A percentile compares a stretch with the other conserved stretches of the same genome.
These are phyloP conservation scores for Paramecium sonneborni DNA, from an alignment of 73 alveolate species.

Conservation along the genomic window DNA sequence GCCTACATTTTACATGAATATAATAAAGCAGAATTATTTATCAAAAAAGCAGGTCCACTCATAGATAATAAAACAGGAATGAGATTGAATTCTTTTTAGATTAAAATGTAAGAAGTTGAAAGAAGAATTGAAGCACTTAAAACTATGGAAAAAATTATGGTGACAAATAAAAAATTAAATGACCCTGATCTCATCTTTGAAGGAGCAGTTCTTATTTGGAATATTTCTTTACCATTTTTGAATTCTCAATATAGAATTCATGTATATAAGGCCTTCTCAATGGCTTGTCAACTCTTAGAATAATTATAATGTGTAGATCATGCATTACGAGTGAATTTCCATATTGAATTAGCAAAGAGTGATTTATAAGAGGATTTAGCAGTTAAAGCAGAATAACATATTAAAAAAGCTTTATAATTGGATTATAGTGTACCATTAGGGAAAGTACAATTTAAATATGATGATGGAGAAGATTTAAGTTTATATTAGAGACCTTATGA, in stretches of 20 bases:
- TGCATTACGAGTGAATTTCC: constrained; percentile 92
- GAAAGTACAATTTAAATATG: constrained; percentile 73
- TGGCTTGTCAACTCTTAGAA: constrained; percentile 94
- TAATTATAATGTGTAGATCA: constrained; percentile 90
- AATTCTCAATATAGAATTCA: constrained; percentile 88
- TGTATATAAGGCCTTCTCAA: constrained; percentile 94
- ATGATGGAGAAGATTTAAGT: constrained; percentile 84
- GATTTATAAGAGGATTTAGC: constrained; percentile 95
- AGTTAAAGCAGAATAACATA: constrained; percentile 92
- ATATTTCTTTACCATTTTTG: constrained; percentile 94
- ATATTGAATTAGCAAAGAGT: constrained; percentile 96
- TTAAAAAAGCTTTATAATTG: constrained; percentile 91
- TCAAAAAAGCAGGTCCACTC: constrained; percentile 77
- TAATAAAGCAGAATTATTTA: constrained; percentile 83
- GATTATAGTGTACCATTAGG: constrained; percentile 92
- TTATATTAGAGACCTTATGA: constrained; percentile 87
- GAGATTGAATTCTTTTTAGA: constrained; percentile 80
- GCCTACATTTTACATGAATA: constrained; percentile 88
- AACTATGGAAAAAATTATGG: constrained; percentile 94
- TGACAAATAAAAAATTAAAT: constrained; percentile 91
- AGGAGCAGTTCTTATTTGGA: constrained; percentile 96
- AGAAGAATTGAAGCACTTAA: constrained; percentile 96
- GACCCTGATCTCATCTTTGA: constrained; percentile 96
- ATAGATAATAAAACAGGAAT: constrained; percentile 89
- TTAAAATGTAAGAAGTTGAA: constrained; percentile 85